These are phyloP conservation scores for Ampelomyces quisqualis DNA, from an alignment of 2,329 filamentous ascomycete species.

Conservation along the genomic window DNA sequence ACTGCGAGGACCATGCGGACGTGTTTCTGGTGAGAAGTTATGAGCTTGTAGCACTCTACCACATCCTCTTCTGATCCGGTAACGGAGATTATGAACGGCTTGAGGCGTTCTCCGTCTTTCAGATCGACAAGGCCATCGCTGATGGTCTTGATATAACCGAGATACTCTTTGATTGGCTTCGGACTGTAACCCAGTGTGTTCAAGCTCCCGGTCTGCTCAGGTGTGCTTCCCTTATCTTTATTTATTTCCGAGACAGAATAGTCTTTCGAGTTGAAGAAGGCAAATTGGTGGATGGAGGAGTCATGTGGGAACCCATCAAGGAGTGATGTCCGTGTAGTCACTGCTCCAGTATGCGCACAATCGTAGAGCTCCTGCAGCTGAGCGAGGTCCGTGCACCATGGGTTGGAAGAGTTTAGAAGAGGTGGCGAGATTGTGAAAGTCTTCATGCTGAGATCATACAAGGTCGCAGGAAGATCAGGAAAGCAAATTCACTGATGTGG, in stretches of 20 bases:
- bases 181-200: constrained; percentile 78
- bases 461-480: background rate
- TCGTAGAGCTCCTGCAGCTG: constrained; percentile 64
- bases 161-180: constrained; percentile 59
- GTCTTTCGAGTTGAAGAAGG: constrained; percentile 60
- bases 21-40: constrained; percentile 42
- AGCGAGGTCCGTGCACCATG: constrained; percentile 68
- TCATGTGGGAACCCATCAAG: constrained; percentile 66
- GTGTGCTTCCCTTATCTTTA: constrained; percentile 15
- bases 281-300: constrained; percentile 60
- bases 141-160: constrained; percentile 55
- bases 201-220: constrained; percentile 45
- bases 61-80: constrained; percentile 65
- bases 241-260: constrained; percentile 30
- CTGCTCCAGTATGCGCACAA: constrained; percentile 65
- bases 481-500: background rate
- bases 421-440: constrained; percentile 60
- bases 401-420: constrained; percentile 72
- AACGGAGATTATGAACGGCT: constrained; percentile 69
- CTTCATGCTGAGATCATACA: constrained; percentile 17
- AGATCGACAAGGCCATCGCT: constrained; percentile 39
- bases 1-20: constrained; percentile 59
- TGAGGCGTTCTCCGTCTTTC: constrained; percentile 33
- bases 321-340: constrained; percentile 72
- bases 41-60: constrained; percentile 55